These are phyloP conservation scores for Aegilops sharonensis DNA, from an alignment of 176 grass and related monocot species.

Conservation along the genomic window DNA sequence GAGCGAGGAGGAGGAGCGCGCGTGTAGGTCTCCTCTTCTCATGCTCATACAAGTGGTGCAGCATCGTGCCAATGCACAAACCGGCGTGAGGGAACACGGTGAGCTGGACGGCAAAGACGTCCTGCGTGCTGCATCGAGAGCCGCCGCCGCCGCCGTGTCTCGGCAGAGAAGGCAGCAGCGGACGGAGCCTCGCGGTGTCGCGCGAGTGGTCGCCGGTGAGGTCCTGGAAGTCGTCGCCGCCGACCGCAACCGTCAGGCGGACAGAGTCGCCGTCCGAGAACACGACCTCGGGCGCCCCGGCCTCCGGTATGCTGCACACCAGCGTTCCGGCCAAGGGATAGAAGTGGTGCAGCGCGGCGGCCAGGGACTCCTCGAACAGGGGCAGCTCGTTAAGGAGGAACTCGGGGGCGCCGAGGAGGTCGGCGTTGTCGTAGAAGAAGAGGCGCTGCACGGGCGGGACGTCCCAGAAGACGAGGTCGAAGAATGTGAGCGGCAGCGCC, in stretches of 20 bases:
- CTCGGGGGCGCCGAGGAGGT: constrained; percentile 28
- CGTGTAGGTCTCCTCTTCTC: no score
- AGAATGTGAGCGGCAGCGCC: constrained; percentile 66
- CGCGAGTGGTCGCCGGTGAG: constrained; percentile 48
- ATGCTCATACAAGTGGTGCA: constrained; percentile 43
- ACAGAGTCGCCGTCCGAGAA: constrained; percentile 31
- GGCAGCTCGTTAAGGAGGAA: constrained; percentile 40
- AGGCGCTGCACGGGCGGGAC: constrained; percentile 74
- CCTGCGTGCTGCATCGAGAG: constrained; percentile 18
- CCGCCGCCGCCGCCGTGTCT: background rate
- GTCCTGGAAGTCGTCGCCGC: constrained; percentile 45
- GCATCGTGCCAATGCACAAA: constrained; percentile 48
- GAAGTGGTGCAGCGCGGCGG: constrained; percentile 58
- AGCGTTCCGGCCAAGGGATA: constrained; percentile 56
- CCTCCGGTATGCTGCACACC: background rate
- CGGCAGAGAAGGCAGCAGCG: constrained; percentile 46
- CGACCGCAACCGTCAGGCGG: constrained; percentile 32
- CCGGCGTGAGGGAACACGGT: constrained; percentile 65
- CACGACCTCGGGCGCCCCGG: background rate
- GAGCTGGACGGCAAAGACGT: constrained; percentile 53
- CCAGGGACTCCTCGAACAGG: constrained; percentile 46
- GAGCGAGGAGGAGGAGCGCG: no score
- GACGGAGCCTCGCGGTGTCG: constrained; percentile 33
- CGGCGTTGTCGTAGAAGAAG: constrained; percentile 61
- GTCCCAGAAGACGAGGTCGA: constrained; percentile 70